A percentile compares a stretch with the other conserved stretches of the same genome.
These are phyloP conservation scores for Raphanus hybrid DNA, from an alignment of 441 rosid genomes.

Conservation along the genomic window DNA sequence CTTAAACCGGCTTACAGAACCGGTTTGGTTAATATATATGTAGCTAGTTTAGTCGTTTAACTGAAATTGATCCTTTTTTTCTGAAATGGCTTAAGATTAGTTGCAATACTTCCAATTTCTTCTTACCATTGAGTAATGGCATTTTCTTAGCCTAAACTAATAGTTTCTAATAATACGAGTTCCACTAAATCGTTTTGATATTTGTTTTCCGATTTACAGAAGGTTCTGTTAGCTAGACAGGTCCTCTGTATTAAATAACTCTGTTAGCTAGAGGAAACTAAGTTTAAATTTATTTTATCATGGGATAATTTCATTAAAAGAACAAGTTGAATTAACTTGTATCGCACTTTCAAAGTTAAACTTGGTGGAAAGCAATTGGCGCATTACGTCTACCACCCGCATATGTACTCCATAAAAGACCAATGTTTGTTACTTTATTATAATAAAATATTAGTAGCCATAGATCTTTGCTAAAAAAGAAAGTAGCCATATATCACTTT, in stretches of 20 bases:
- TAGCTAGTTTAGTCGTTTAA: background rate
- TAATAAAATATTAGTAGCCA: too few species aligned
- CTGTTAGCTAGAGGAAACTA: background rate
- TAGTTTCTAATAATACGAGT: background rate
- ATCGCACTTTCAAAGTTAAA: constrained; percentile 1
- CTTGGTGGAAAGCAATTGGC: constrained; percentile 18
- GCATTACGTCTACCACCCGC: background rate
- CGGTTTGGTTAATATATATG: background rate
- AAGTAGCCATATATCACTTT: constrained; percentile 1
- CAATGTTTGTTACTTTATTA: background rate
- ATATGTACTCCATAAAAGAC: constrained; percentile 2
- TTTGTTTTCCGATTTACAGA: background rate
- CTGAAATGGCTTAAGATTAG: background rate
- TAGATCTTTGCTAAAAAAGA: too few species aligned
- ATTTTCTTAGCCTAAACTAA: background rate
- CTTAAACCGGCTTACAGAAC: constrained; percentile 4
- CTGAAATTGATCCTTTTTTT: background rate
- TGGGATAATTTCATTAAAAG: background rate
- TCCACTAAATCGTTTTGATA: background rate
- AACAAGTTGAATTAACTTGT: background rate
- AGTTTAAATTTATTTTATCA: background rate
- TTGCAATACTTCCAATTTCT: background rate
- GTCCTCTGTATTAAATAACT: background rate
- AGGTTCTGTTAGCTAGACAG: background rate
- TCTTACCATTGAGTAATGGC: background rate